phyloP scores from a whole-genome alignment of 371 early-diverging fungal species.

The Zopfochytrium polystomum region DNA sequence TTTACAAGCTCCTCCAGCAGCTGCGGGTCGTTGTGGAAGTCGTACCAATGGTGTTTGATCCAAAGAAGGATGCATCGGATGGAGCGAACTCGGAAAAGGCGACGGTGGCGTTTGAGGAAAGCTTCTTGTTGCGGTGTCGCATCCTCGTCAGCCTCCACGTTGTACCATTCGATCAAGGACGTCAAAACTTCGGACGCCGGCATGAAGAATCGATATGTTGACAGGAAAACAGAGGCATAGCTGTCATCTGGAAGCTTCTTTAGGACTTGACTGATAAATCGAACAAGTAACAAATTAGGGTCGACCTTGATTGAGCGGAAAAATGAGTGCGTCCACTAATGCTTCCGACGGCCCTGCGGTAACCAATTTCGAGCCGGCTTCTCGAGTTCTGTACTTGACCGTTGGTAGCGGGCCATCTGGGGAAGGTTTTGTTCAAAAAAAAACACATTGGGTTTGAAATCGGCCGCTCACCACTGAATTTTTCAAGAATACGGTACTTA shows the following conservation, averaged over 20 bases:
- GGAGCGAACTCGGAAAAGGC: slow-evolving; percentile 41
- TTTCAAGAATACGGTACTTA: slow-evolving; percentile 40
- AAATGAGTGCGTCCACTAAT: slow-evolving; percentile 48
- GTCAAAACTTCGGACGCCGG: slow-evolving; percentile 34
- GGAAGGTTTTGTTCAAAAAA: neutral
- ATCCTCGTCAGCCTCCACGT: slow-evolving; percentile 39
- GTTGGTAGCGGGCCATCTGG: slow-evolving; percentile 32
- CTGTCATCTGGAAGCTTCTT: slow-evolving; percentile 34
- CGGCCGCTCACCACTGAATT: slow-evolving; percentile 30
- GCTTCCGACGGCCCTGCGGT: slow-evolving; percentile 29
- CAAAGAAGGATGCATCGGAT: slow-evolving; percentile 42
- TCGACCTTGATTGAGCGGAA: slow-evolving; percentile 46
- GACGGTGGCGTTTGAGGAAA: slow-evolving; percentile 32
- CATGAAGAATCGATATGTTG: slow-evolving; percentile 49
- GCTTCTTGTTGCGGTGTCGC: slow-evolving; percentile 34
- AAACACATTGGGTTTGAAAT: slow-evolving; percentile 8
- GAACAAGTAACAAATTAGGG: too few species aligned
- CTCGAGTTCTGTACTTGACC: slow-evolving; percentile 25
- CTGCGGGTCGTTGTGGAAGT: slow-evolving; percentile 38
- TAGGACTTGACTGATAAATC: neutral
- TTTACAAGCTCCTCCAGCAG: slow-evolving; percentile 35
- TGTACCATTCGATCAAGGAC: slow-evolving; percentile 51
- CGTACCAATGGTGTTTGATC: slow-evolving; percentile 54
- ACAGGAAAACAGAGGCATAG: slow-evolving; percentile 49
- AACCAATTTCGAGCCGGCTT: slow-evolving; percentile 31